Conservation (phyloP, 2,329 filamentous ascomycete genomes). For the Curvularia spicifera region DNA sequence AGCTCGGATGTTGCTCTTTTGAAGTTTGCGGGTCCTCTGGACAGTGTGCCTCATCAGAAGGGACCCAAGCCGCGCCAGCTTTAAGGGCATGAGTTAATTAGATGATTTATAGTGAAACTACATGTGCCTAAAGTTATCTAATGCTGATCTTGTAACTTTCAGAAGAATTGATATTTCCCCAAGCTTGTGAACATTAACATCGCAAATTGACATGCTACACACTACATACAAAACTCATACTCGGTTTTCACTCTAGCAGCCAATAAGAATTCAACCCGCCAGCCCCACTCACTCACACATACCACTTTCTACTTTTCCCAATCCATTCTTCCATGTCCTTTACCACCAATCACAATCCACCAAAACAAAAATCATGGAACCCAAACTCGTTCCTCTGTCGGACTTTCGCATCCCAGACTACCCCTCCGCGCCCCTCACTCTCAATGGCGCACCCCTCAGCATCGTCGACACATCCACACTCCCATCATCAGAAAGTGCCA, state of each 20-base stretch:
- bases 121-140: neutral
- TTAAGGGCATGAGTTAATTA: constrained; percentile 20
- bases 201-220: neutral
- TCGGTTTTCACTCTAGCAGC: neutral
- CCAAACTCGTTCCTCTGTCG: constrained; percentile 4
- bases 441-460: constrained; percentile 17
- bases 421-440: constrained; percentile 13
- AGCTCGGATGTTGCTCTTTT: constrained; percentile 38
- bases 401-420: constrained; percentile 24
- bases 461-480: constrained; percentile 12
- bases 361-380: constrained; percentile 8
- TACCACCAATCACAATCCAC: neutral
- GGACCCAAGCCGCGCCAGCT: constrained; percentile 39
- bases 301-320: constrained; percentile 5
- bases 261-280: constrained; percentile 6
- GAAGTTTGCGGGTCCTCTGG: constrained; percentile 37
- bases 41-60: constrained; percentile 31
- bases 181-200: neutral
- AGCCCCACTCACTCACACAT: constrained; percentile 13
- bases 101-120: neutral
- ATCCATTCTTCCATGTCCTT: constrained; percentile 2
- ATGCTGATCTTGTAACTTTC: no score
- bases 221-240: neutral
- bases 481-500: neutral
- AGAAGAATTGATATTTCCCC: neutral